Evolutionary conservation across 2,329 filamentous ascomycete species (phyloP).

Genomic region (Hymenoscyphus linearis): DNA sequence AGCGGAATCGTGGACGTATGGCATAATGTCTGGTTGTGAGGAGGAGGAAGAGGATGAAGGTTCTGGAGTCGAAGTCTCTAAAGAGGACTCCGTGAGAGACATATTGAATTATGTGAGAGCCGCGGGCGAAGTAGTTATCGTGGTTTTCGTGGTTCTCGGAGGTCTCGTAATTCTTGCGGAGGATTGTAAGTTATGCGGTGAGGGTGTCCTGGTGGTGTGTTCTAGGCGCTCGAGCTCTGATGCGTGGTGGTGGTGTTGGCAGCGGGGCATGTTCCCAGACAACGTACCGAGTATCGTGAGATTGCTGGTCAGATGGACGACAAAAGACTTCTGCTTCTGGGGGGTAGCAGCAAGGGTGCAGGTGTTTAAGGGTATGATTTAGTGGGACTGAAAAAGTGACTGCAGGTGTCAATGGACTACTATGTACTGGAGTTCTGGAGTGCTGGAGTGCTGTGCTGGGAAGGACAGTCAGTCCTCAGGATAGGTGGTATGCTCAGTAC

Average conservation of each 20-base stretch:
- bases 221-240: conserved; percentile 19
- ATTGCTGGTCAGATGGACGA: conserved; percentile 14
- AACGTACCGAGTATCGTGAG: conserved; percentile 14
- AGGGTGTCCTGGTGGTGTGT: conserved; percentile 8
- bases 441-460: too few species aligned
- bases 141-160: too few species aligned
- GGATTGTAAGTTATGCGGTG: background rate
- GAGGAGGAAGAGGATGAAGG: background rate
- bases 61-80: background rate
- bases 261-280: conserved; percentile 28
- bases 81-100: conserved; percentile 11
- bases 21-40: background rate
- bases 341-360: background rate
- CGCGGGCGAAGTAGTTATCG: background rate
- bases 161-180: background rate
- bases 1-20: conserved; percentile 29
- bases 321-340: conserved; percentile 6
- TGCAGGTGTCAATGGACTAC: background rate
- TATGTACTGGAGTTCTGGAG: too few species aligned
- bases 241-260: conserved; percentile 14
- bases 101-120: conserved; percentile 9
- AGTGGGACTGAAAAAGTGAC: background rate
- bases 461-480: too few species aligned
- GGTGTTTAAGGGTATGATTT: too few species aligned
- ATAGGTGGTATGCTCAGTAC: too few species aligned